Base-by-base conservation (phyloP, 768 basidiomycete genomes). In the Tulasnella sp. region DNA sequence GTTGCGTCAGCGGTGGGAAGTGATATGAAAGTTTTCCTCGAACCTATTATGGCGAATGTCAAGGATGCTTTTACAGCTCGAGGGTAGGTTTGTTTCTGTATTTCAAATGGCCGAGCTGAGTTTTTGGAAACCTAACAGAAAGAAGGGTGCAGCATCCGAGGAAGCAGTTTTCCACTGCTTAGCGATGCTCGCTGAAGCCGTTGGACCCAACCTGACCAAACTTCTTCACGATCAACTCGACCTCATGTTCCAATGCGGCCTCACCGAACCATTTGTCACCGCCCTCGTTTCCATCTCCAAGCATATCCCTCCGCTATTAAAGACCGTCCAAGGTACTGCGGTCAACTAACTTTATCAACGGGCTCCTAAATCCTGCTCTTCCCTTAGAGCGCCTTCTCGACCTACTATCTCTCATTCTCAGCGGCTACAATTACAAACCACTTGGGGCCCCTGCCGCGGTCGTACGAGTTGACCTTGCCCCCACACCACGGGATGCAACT, bases 81-180 rank as follows among this genome's bases (percentile, higher is more conserved):
- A 85, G 96, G 96, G 95, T 96, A 82, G 80, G 88, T 82, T 18
- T 20, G 16, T 35, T 67, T 32, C 57, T 42, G 23, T 35, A 16
- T 44, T 67, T 32, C 18, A 71, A 20, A 44, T 1, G 48, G 18
- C 35, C 32, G 29, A 35, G 35, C 74, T 46, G 32, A n/a, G 44
- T 79, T 32, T 18, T 46, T 18, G 69, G 35, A 26, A 46, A 2
- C 44, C 35, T n/a, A 29, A 37, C 79, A 85, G 85, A 11, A 86
- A 91, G 82, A 97, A 96, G 87, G 96, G 95, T 82, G 93, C 95
- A 1, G 93, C 94, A 3, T 91, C 92, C 20, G 96, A 98, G 84
- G 95, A 95, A 80, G 93, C 96, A 0, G 95, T 99, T 78, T 99
- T 99, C 82, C 94, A 98, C 87, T 99, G 98, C 84, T 89, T 99